Base-by-base conservation (phyloP, 2,329 filamentous ascomycete species). In the Juglanconis juglandina region DNA sequence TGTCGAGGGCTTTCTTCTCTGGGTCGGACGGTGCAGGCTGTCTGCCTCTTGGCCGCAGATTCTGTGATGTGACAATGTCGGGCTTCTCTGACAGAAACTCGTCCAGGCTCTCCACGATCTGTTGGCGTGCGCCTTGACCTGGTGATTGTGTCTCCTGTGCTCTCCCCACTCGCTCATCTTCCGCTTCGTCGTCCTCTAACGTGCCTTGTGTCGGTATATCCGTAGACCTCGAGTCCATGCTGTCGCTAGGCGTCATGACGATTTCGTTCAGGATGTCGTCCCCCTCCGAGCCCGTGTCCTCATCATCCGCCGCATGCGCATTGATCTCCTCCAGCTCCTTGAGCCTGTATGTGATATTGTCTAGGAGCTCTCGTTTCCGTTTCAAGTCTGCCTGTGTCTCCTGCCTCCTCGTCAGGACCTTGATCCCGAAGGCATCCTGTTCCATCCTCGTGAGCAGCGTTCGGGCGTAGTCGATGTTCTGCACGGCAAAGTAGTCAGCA, bases 391-490 rank as follows among this genome's bases (percentile, higher is more conserved):
- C 74, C 71, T 91, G 88, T 17, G 82, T 71, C 60, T 87, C 82
- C 63, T 85, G 79, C 66, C 85, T 83, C 61, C 82, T 83, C 5
- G 79, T 72, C 59, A 82, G 81, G 37, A 82, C 76, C 70, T 87
- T 87, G 64, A 87, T 75, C n/a, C 74, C 77, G 13, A 84, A 73
- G 5, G 85, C 81, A 66, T 89, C 85, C 67, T 91, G 88, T 71
- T 92, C 90, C 47, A 92, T 81, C 61, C 82, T 86, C 24, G 88
- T 82, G 59, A 93, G 83, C 35, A 90, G 80, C 0, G 80, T 81
- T 46, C 87, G 85, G 24, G 90, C 90, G 70, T 90, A 85, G 66
- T 89, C 84, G 63, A 94, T 78, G 68, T 92, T 93, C 85, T 90
- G 64, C 14, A 32, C 24, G 8, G 30, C 56, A 53, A 56, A 56